phyloP scores from a whole-genome alignment of 2,329 filamentous ascomycete species.

The Trichoderma oligosporum region DNA sequence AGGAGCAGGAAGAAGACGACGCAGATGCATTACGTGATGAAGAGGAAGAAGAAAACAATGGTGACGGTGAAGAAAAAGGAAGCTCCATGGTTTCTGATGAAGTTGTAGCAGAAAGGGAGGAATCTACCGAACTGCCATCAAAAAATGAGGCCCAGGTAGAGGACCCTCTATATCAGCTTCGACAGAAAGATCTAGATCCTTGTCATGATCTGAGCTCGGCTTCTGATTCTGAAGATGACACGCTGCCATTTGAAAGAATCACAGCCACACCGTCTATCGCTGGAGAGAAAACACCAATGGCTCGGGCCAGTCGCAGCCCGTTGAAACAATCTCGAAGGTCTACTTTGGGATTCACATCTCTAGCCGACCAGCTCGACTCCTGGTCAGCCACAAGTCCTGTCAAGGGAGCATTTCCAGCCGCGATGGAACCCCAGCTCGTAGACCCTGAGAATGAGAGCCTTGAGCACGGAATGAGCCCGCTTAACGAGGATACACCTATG shows the following conservation, averaged over 20 bases:
- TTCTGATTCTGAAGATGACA: slow-evolving; percentile 56
- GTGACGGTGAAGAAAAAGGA: slow-evolving; percentile 20
- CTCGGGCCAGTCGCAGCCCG: slow-evolving; percentile 16
- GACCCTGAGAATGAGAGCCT: background rate
- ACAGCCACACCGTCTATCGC: slow-evolving; percentile 43
- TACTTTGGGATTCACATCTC: slow-evolving; percentile 56
- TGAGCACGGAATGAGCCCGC: slow-evolving; percentile 10
- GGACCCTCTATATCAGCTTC: slow-evolving; percentile 37
- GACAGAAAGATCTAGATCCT: slow-evolving; percentile 45
- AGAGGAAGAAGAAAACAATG: slow-evolving; percentile 13
- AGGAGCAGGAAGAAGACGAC: background rate
- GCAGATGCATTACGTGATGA: background rate
- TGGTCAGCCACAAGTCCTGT: slow-evolving; percentile 59
- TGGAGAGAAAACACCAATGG: slow-evolving; percentile 26
- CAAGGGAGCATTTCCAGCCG: slow-evolving; percentile 22
- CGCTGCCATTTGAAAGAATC: slow-evolving; percentile 30
- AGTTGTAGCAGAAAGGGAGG: slow-evolving; percentile 19
- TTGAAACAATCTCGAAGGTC: slow-evolving; percentile 29
- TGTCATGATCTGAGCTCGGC: slow-evolving; percentile 44
- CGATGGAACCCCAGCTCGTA: background rate
- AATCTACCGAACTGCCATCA: slow-evolving; percentile 16
- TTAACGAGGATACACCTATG: slow-evolving; percentile 36
- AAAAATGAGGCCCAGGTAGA: slow-evolving; percentile 12
- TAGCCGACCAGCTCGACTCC: slow-evolving; percentile 57
- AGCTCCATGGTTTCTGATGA: slow-evolving; percentile 28